Evolutionary conservation across 1,284 basidiomycete genomes (phyloP).

Genomic region (Puccinia coronata): DNA sequence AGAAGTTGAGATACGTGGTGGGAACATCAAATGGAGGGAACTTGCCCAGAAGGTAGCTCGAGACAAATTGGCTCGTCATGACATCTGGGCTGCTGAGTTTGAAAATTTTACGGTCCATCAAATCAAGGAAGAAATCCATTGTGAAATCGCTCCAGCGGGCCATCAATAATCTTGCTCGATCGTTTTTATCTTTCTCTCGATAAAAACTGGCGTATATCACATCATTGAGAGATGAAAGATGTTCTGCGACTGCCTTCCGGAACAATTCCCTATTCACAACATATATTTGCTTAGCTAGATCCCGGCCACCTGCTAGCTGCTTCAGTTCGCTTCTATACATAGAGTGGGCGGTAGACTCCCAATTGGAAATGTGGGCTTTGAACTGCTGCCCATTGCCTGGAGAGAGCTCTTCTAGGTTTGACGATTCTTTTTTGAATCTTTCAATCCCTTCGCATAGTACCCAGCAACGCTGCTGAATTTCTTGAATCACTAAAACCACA

Average conservation of each 20-base stretch:
- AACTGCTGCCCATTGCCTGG: not conserved
- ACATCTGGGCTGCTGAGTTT: too few relatives aligned
- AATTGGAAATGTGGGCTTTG: not conserved
- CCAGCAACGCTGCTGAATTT: too few relatives aligned
- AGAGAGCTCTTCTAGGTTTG: not conserved
- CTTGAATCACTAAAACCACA: not conserved
- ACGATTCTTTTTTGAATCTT: not conserved
- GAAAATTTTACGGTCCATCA: too few relatives aligned
- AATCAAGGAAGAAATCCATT: not conserved
- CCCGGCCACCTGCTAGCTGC: too few relatives aligned
- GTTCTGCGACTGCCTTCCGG: too few relatives aligned
- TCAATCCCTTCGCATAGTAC: not conserved
- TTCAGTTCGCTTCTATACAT: not conserved
- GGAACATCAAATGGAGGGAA: not conserved
- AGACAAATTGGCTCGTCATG: too few relatives aligned
- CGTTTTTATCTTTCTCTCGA: too few relatives aligned
- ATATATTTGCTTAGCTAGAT: too few relatives aligned
- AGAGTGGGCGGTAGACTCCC: not conserved
- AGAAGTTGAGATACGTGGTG: too few relatives aligned
- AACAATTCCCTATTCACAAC: not conserved
- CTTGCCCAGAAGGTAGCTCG: not conserved
- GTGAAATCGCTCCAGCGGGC: not conserved
- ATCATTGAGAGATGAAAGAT: too few relatives aligned
- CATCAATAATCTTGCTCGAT: too few relatives aligned
- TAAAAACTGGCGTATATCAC: too few relatives aligned